These are phyloP conservation scores for Arachnomyces sp. DNA, from an alignment of 2,329 filamentous ascomycete species.

Conservation along the genomic window DNA sequence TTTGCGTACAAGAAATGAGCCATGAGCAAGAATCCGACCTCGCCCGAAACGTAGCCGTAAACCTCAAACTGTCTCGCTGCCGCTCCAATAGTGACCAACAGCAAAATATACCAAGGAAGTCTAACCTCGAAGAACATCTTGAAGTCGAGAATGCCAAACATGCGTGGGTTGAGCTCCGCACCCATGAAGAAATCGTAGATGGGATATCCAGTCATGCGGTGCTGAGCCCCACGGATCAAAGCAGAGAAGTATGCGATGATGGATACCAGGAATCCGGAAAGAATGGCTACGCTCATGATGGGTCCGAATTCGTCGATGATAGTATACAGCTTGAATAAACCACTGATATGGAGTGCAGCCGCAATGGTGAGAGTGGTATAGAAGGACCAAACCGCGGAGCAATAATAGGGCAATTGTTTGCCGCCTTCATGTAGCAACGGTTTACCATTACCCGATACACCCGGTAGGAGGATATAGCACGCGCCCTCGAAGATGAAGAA, in stretches of 20 bases:
- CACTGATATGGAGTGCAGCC: slow-evolving; percentile 68
- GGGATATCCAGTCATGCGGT: slow-evolving; percentile 80
- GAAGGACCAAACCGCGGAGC: slow-evolving; percentile 79
- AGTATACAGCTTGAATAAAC: slow-evolving; percentile 81
- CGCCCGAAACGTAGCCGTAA: slow-evolving; percentile 79
- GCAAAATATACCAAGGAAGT: slow-evolving; percentile 84
- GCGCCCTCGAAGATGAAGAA: slow-evolving; percentile 80
- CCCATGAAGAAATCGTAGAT: slow-evolving; percentile 91
- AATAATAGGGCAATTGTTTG: slow-evolving; percentile 88
- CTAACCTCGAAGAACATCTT: slow-evolving; percentile 96
- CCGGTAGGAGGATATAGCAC: slow-evolving; percentile 79
- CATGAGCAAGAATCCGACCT: slow-evolving; percentile 76
- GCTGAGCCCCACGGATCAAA: slow-evolving; percentile 67
- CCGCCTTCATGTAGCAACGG: slow-evolving; percentile 73
- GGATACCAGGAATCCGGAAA: slow-evolving; percentile 78
- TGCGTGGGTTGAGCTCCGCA: slow-evolving; percentile 74
- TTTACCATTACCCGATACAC: slow-evolving; percentile 81
- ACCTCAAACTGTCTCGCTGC: slow-evolving; percentile 75
- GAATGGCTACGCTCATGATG: slow-evolving; percentile 83
- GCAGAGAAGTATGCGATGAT: slow-evolving; percentile 83
- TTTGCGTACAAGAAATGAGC: slow-evolving; percentile 90
- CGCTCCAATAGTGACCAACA: slow-evolving; percentile 67
- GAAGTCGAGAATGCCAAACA: slow-evolving; percentile 79
- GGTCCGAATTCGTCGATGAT: slow-evolving; percentile 93
- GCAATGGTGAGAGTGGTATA: slow-evolving; percentile 74